A percentile compares a stretch with the other conserved stretches of the same genome.
phyloP scores from a whole-genome alignment of 805 yeast species.

The Saturnispora galanensis region DNA sequence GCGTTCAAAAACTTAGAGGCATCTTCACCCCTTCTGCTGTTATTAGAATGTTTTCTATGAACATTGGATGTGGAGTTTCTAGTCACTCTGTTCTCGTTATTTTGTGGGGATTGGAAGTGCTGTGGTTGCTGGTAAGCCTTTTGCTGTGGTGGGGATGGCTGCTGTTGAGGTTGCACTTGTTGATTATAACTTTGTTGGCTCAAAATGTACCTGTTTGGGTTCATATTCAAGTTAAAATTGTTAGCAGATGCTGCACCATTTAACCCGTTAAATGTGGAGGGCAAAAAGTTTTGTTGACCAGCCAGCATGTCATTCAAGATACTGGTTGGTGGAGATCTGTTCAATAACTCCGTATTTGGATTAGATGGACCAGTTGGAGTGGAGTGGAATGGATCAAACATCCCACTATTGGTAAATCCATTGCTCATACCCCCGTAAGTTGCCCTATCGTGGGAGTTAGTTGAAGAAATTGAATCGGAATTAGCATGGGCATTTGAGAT shows the following conservation, averaged over 20 bases:
- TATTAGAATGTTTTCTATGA: conserved; percentile 26
- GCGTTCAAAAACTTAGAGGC: conserved; percentile 63
- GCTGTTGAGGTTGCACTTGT: conserved; percentile 5
- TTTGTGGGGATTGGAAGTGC: conserved; percentile 1
- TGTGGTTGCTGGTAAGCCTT: not conserved
- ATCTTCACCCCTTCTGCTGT: conserved; percentile 45
- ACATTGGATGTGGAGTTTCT: conserved; percentile 24
- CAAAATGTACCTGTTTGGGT: not conserved
- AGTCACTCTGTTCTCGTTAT: conserved; percentile 7
- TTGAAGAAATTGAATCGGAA: conserved; percentile 9
- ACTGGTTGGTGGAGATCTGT: conserved; percentile 7
- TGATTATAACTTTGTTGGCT: not conserved
- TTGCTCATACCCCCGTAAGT: conserved; percentile 1
- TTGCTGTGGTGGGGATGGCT: not conserved
- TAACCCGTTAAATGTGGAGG: conserved; percentile 6
- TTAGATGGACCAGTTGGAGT: not conserved
- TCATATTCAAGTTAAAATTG: conserved; percentile 3
- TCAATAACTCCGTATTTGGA: conserved; percentile 4
- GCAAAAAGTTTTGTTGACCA: conserved; percentile 5
- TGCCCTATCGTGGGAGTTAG: conserved; percentile 7
- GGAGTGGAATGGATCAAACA: conserved; percentile 4
- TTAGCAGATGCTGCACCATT: not conserved
- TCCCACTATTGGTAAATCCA: not conserved
- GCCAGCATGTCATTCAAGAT: conserved; percentile 5
- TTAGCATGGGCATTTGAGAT: conserved; percentile 12